phyloP scores from a whole-genome alignment of 1,284 basidiomycete species.

The Heterobasidion irregulare region DNA sequence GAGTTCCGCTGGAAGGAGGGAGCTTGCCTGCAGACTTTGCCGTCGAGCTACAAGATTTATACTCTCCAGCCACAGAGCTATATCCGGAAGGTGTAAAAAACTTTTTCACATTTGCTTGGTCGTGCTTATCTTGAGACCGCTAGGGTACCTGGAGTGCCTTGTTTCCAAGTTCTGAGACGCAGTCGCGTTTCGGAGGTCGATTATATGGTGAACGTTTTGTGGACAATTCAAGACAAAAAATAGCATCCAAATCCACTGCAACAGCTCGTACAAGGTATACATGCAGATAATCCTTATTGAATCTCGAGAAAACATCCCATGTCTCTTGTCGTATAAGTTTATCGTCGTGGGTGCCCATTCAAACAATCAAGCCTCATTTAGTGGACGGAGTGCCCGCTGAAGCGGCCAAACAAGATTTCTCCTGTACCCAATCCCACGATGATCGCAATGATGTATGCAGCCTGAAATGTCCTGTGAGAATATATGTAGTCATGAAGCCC shows the following conservation, averaged over 20 bases:
- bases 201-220: too few species aligned
- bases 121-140: slow-evolving; percentile 1
- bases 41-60: neutral
- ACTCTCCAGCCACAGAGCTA: neutral
- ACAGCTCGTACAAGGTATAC: too few species aligned
- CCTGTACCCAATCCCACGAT: slow-evolving; percentile 55
- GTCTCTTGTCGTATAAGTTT: too few species aligned
- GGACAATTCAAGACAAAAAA: too few species aligned
- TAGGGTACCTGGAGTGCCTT: neutral
- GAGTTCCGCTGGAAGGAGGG: neutral
- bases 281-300: too few species aligned
- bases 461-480: slow-evolving; percentile 60
- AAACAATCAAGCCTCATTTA: neutral
- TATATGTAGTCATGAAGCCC: slow-evolving; percentile 2
- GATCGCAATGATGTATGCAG: slow-evolving; percentile 58
- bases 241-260: too few species aligned
- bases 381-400: slow-evolving; percentile 18
- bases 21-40: neutral
- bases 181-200: too few species aligned
- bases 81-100: slow-evolving; percentile 16
- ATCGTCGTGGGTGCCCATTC: too few species aligned
- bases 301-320: too few species aligned
- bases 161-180: neutral
- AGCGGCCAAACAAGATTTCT: slow-evolving; percentile 57
- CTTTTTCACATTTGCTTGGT: slow-evolving; percentile 23